phyloP scores from a whole-genome alignment of 768 basidiomycete genomes.

The Lentinula guzmanii region DNA sequence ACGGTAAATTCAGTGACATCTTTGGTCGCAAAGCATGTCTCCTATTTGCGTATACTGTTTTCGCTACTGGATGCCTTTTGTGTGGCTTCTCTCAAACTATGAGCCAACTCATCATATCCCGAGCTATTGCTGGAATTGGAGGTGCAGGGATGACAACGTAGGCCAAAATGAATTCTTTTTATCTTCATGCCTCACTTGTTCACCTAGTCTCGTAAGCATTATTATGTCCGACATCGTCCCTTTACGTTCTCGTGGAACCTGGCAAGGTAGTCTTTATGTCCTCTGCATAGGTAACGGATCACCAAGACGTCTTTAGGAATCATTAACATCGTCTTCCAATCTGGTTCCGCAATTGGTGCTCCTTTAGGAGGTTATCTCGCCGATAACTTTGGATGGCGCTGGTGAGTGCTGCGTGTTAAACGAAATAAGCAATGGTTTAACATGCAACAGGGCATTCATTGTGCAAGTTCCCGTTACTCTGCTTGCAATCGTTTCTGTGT shows the following conservation, averaged over 20 bases:
- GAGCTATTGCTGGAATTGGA: slow-evolving; percentile 54
- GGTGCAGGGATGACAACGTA: slow-evolving; percentile 62
- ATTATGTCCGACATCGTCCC: slow-evolving; percentile 23
- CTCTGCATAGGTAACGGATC: not conserved
- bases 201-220: not conserved
- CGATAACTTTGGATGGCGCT: slow-evolving; percentile 33
- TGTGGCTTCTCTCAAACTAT: slow-evolving; percentile 51
- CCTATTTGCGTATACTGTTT: slow-evolving; percentile 47
- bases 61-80: slow-evolving; percentile 46
- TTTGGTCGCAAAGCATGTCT: slow-evolving; percentile 50
- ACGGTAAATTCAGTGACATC: slow-evolving; percentile 12
- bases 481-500: slow-evolving; percentile 25
- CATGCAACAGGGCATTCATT: slow-evolving; percentile 22
- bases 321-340: not conserved
- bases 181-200: not conserved
- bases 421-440: too few species aligned
- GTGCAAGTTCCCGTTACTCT: slow-evolving; percentile 28
- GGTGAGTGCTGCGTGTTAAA: slow-evolving; percentile 13
- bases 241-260: slow-evolving; percentile 28
- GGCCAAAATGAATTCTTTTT: slow-evolving; percentile 13
- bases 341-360: slow-evolving; percentile 21
- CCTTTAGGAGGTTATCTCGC: slow-evolving; percentile 34
- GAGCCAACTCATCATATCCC: slow-evolving; percentile 44
- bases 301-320: not conserved
- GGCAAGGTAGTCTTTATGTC: slow-evolving; percentile 22